Percentiles rank a stretch among this genome's conserved stretches.
These are phyloP conservation scores for Spongospora subterranea DNA, from an alignment of 208 protist species.

Conservation along the genomic window DNA sequence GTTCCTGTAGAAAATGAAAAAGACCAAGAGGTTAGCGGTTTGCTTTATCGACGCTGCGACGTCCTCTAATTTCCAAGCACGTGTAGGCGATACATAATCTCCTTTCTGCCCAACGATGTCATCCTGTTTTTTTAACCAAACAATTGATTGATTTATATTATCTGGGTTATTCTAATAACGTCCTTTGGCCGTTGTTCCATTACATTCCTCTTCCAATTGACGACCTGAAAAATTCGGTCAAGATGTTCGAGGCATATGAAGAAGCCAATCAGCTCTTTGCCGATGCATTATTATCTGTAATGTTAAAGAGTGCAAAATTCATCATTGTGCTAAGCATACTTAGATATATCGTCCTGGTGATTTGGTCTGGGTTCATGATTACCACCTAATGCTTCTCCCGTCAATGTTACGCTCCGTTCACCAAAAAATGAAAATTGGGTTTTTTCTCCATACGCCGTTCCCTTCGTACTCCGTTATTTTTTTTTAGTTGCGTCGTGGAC, in stretches of 20 bases:
- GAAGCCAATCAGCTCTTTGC: slow-evolving; percentile 32
- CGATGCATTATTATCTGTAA: not conserved
- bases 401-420: slow-evolving; percentile 14
- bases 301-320: too few relatives aligned
- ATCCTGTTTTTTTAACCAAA: slow-evolving; percentile 63
- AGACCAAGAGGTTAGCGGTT: not conserved
- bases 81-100: slow-evolving; percentile 1
- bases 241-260: slow-evolving; percentile 55
- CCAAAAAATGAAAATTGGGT: slow-evolving; percentile 59
- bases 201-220: slow-evolving; percentile 50
- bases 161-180: slow-evolving; percentile 65
- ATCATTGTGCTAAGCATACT: too few relatives aligned
- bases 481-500: not conserved
- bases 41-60: not conserved
- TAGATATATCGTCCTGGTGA: slow-evolving; percentile 38
- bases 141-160: slow-evolving; percentile 61
- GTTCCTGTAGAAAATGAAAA: not conserved
- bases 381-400: slow-evolving; percentile 70
- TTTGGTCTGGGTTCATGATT: slow-evolving; percentile 72
- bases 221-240: slow-evolving; percentile 29
- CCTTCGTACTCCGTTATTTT: slow-evolving; percentile 27
- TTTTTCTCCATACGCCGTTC: slow-evolving; percentile 71
- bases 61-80: not conserved
- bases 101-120: not conserved
- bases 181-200: slow-evolving; percentile 69